phyloP scores from a whole-genome alignment of 2,329 filamentous ascomycete genomes.

The Elsinoe arachidis region DNA sequence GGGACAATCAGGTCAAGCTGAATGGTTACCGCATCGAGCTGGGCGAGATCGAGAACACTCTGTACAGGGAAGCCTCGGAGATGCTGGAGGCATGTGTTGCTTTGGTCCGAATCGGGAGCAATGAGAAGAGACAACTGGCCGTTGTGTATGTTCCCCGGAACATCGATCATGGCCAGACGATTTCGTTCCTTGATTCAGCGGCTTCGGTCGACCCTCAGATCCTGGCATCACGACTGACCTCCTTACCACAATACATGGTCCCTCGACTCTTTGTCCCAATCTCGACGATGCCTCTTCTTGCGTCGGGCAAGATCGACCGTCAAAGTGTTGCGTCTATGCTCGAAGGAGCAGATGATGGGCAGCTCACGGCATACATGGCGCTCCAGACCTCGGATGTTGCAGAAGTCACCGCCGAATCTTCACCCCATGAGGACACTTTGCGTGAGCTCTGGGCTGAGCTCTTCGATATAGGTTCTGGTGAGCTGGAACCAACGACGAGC shows the following conservation, averaged over 20 bases:
- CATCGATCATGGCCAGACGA: neutral
- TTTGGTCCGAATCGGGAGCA: neutral
- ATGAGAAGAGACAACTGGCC: neutral
- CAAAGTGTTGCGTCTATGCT: neutral
- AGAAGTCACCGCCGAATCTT: neutral
- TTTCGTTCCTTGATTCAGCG: neutral
- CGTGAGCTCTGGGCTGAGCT: constrained; percentile 43
- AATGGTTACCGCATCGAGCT: constrained; percentile 20
- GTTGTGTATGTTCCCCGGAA: neutral
- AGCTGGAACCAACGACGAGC: constrained; percentile 48
- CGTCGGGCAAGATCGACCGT: constrained; percentile 27
- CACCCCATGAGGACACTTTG: constrained; percentile 30
- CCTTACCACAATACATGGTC: constrained; percentile 28
- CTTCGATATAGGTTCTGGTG: constrained; percentile 36
- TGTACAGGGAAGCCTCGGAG: neutral
- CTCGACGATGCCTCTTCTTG: constrained; percentile 18
- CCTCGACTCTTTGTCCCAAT: neutral
- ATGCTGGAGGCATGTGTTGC: neutral
- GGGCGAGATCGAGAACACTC: constrained; percentile 16
- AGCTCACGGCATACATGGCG: neutral
- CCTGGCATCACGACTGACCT: neutral
- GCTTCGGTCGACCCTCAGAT: neutral
- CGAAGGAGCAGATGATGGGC: no score
- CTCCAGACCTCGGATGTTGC: no score
- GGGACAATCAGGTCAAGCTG: constrained; percentile 20